A percentile compares a stretch with the other conserved stretches of the same genome.
Evolutionary conservation across 148 eudicot species (phyloP).

Genomic region (Camellia sinensis): DNA sequence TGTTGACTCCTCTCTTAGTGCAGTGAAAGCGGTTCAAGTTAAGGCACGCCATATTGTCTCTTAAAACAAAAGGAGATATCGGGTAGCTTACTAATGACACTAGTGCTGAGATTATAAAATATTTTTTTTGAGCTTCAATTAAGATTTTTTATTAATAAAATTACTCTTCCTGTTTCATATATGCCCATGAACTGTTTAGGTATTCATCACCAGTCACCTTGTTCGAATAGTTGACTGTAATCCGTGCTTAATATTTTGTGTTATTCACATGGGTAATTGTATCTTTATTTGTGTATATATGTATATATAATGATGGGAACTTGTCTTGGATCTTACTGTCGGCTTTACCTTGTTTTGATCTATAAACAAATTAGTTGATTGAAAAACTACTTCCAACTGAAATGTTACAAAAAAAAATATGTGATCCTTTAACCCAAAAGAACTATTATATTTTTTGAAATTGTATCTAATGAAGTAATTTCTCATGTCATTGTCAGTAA

Average conservation of each 20-base stretch:
- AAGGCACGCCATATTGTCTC: constrained; percentile 95
- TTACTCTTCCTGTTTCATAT: background rate
- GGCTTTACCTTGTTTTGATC: background rate
- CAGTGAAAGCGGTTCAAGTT: constrained; percentile 92
- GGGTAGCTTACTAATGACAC: constrained; percentile 47
- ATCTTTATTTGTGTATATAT: background rate
- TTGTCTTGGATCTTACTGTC: background rate
- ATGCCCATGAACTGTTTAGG: background rate
- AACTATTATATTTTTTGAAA: background rate
- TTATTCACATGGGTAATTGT: background rate
- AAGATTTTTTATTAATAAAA: background rate
- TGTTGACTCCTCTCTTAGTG: constrained; percentile 78
- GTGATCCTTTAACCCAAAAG: background rate
- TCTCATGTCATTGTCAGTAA: too few species aligned
- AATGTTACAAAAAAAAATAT: background rate
- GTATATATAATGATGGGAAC: background rate
- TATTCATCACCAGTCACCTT: background rate
- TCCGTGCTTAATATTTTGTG: background rate
- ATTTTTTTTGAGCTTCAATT: background rate
- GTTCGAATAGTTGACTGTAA: background rate
- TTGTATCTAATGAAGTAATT: background rate
- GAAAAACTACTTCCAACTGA: background rate
- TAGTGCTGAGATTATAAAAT: background rate
- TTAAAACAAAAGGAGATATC: constrained; percentile 97
- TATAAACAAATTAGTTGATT: background rate